A percentile compares a stretch with the other conserved stretches of the same genome.
phyloP scores from a whole-genome alignment of 75 land plant genomes.

The Adiantum capillusveneris region DNA sequence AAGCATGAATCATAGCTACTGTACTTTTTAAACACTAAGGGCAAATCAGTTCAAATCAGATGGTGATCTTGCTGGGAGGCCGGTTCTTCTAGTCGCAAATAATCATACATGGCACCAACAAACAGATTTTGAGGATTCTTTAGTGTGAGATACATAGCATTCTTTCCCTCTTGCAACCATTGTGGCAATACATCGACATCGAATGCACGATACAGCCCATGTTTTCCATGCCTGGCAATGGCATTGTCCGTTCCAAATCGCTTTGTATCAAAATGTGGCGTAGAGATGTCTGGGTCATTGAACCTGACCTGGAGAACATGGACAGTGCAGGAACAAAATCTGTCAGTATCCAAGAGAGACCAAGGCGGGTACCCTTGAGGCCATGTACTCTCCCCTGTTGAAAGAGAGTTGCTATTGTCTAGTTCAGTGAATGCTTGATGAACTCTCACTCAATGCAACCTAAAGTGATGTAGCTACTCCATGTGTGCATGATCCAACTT shows the following conservation, averaged over 20 bases:
- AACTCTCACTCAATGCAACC: too few relatives aligned
- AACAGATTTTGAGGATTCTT: constrained; percentile 29
- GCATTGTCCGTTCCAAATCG: constrained; percentile 50
- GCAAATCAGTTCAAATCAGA: too few relatives aligned
- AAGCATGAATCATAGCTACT: too few relatives aligned
- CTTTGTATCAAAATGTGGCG: constrained; percentile 35
- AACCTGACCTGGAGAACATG: constrained; percentile 29
- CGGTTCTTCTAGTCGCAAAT: constrained; percentile 36
- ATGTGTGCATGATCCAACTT: too few relatives aligned
- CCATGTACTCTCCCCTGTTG: too few relatives aligned
- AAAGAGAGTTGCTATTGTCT: too few relatives aligned
- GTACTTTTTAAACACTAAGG: too few relatives aligned
- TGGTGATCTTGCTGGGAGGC: neutral
- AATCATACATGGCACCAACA: constrained; percentile 45
- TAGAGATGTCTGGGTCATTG: constrained; percentile 16
- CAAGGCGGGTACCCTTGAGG: too few relatives aligned
- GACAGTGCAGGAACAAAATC: too few relatives aligned
- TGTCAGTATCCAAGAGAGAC: too few relatives aligned
- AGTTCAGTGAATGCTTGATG: too few relatives aligned
- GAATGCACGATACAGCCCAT: constrained; percentile 34
- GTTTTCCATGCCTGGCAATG: constrained; percentile 48
- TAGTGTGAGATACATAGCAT: constrained; percentile 31
- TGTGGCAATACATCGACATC: constrained; percentile 21
- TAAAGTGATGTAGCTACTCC: too few relatives aligned
- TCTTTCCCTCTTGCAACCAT: constrained; percentile 21